Evolutionary conservation across 192 early-diverging fungal species (phyloP).

Genomic region (Coemansia sp.): DNA sequence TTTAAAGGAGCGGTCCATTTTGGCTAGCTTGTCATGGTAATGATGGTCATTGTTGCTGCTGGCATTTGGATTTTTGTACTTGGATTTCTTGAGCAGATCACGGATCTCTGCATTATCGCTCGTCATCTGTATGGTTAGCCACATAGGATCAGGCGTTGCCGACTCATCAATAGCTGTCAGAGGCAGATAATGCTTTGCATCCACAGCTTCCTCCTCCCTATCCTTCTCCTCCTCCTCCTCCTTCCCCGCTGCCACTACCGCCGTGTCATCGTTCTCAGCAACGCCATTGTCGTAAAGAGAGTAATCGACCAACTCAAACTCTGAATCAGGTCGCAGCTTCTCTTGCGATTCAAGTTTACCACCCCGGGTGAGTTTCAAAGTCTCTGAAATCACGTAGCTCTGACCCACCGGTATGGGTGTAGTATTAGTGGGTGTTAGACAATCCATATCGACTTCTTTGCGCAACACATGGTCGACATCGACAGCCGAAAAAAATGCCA

Average conservation of each 20-base stretch:
- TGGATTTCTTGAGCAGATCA: background rate
- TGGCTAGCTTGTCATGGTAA: no score
- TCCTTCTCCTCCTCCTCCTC: no score
- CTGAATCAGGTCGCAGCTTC: background rate
- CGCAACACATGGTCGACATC: slow-evolving; percentile 90
- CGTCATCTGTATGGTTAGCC: slow-evolving; percentile 38
- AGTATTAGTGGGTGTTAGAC: slow-evolving; percentile 80
- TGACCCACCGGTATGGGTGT: slow-evolving; percentile 55
- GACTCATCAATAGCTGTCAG: background rate
- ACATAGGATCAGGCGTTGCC: slow-evolving; percentile 9
- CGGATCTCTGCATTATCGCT: slow-evolving; percentile 6
- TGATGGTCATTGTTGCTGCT: no score
- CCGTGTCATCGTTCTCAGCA: no score
- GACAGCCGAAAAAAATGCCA: slow-evolving; percentile 92
- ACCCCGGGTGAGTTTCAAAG: slow-evolving; percentile 16
- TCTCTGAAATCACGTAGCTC: slow-evolving; percentile 23
- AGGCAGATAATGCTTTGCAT: background rate
- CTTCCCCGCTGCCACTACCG: no score
- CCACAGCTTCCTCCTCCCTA: background rate
- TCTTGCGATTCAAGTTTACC: slow-evolving; percentile 9
- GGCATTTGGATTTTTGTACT: no score
- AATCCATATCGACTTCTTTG: slow-evolving; percentile 85
- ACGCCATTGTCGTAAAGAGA: slow-evolving; percentile 1
- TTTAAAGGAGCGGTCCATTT: no score
- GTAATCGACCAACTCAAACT: slow-evolving; percentile 19